Base-by-base conservation (phyloP, 768 basidiomycete genomes). In the Auriscalpium microsporum region DNA sequence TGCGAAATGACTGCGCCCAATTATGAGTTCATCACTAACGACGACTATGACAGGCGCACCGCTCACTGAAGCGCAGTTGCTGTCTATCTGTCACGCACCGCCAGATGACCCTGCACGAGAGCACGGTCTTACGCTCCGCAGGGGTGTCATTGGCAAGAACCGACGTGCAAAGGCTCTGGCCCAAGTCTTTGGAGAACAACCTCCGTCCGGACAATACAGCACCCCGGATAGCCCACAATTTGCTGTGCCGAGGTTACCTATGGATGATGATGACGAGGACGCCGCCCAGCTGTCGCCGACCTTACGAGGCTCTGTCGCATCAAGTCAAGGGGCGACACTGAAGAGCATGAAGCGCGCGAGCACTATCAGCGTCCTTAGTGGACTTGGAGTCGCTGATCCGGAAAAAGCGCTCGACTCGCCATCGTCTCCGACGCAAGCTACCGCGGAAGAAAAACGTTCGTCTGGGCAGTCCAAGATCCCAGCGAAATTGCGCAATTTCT, bases 311-410 rank as follows among this genome's bases (percentile, higher is more conserved):
- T 14, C 47, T 9, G 21, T 53, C 17, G 28, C 54, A 4, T 17
- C 28, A 48, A 44, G 33, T 4, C 50, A 38, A 23, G 37, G 44
- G 16, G 36, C 46, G 46, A 58, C 45, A 50, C 54, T 54, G 64
- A 80, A 80, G 65, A 82, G 80, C 59, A 81, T 85, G 62, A 94
- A 96, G 63, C 87, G 96, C 19, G 96, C 96, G 1, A 95, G 93
- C 64, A 90, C 92, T 0, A 83, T 97, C 67, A 95, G 93, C 69
- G 82, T 99, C 58, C 84, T 99, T 66, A 94, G 90, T 52, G 93
- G 92, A 0, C 80, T 99, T 9, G 94, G 95, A 23, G 93, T 94
- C 1, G 81, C 77, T n/a, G 79, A 90, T 60, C 84, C 85, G 0
- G 86, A 90, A 65, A 78, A 75, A 52, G 77, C 83, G 0, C 74